phyloP scores from a whole-genome alignment of 1,284 basidiomycete genomes.

The Ganoderma sinense region DNA sequence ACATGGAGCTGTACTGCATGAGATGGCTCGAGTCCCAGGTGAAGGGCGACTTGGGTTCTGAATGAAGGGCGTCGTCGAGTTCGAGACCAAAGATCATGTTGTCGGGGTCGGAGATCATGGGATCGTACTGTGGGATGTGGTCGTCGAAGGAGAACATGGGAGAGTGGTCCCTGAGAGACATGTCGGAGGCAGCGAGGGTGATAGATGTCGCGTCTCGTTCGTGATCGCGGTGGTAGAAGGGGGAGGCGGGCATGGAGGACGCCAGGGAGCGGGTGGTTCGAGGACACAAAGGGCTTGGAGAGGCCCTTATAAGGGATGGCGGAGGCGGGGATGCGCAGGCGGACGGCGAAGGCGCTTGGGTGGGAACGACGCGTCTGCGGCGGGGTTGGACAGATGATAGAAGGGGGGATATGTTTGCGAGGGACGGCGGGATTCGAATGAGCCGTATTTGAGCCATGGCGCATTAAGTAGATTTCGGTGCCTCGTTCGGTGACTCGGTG shows the following conservation, averaged over 20 bases:
- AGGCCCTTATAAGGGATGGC: constrained; percentile 35
- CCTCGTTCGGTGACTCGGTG: constrained; percentile 32
- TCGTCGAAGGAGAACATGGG: constrained; percentile 57
- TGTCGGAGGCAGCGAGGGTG: constrained; percentile 44
- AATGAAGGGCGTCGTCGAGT: constrained; percentile 60
- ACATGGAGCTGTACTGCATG: constrained; percentile 34
- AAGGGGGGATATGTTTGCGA: constrained; percentile 31
- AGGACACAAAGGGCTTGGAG: constrained; percentile 34
- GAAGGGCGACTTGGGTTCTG: constrained; percentile 42
- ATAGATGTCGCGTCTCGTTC: constrained; percentile 38
- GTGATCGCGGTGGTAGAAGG: constrained; percentile 43
- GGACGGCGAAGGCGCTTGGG: constrained; percentile 29
- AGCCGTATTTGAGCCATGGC: constrained; percentile 32
- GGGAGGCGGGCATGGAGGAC: constrained; percentile 39
- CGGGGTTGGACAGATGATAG: constrained; percentile 28
- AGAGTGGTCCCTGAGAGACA: constrained; percentile 50
- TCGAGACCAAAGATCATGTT: constrained; percentile 72
- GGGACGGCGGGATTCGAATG: constrained; percentile 29
- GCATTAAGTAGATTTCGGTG: constrained; percentile 31
- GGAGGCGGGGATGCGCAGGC: constrained; percentile 30
- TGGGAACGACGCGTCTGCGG: constrained; percentile 28
- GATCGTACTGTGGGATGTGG: constrained; percentile 50
- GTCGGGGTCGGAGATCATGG: constrained; percentile 43
- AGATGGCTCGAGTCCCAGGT: constrained; percentile 49
- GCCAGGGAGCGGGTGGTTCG: constrained; percentile 29